A percentile compares a stretch with the other conserved stretches of the same genome.
These are phyloP conservation scores for Pleurotus cornucopiae DNA, from an alignment of 768 basidiomycete species.

Conservation along the genomic window DNA sequence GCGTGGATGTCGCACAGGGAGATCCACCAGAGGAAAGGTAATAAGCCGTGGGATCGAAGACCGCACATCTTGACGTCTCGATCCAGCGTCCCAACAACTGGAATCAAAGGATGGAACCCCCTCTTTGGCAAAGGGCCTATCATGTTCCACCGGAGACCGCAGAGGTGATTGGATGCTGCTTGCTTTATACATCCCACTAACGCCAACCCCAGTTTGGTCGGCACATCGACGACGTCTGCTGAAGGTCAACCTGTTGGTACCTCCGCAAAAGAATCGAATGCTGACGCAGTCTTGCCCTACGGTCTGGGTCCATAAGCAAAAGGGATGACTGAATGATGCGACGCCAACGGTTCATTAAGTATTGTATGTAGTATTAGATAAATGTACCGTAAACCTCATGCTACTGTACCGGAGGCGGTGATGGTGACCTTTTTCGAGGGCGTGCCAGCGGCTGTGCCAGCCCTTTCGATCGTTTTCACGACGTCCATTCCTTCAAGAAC, in stretches of 20 bases:
- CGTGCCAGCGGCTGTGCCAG: conserved; percentile 33
- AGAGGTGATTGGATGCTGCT: neutral
- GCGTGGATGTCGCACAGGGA: too few species aligned
- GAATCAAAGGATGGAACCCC: conserved; percentile 6
- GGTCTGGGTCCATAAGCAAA: neutral
- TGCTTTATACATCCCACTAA: neutral
- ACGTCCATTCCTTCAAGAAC: conserved; percentile 57
- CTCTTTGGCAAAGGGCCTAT: conserved; percentile 5
- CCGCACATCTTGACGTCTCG: too few species aligned
- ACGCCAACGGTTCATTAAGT: neutral
- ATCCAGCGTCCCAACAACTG: neutral
- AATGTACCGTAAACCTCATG: neutral
- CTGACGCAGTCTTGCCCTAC: neutral
- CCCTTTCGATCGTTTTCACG: conserved; percentile 55
- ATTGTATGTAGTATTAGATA: too few species aligned
- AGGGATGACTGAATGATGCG: too few species aligned
- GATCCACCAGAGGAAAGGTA: too few species aligned
- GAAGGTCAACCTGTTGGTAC: neutral
- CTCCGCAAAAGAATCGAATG: neutral
- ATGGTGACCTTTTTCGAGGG: conserved; percentile 51
- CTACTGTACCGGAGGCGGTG: conserved; percentile 46
- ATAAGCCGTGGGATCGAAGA: too few species aligned
- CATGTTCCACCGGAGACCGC: neutral
- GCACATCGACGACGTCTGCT: too few species aligned
- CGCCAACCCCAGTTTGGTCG: neutral